A percentile compares a stretch with the other conserved stretches of the same genome.
Evolutionary conservation across 75 land plant species (phyloP).

Genomic region (Pinus albicaulis): DNA sequence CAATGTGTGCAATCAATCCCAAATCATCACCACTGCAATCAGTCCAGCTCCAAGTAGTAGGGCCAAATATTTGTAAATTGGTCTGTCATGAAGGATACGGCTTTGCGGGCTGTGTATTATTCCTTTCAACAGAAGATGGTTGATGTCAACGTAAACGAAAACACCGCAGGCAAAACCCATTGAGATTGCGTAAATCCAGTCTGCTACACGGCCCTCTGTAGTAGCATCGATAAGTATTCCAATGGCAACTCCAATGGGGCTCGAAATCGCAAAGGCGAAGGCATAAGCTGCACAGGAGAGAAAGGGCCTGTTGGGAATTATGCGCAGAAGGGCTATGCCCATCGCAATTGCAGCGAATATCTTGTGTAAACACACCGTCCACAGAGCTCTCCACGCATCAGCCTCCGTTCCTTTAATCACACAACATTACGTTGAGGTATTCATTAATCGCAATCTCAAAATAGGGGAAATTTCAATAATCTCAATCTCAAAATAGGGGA

Average conservation of each 20-base stretch:
- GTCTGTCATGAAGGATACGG: constrained; percentile 8
- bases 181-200: constrained; percentile 80
- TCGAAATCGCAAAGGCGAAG: constrained; percentile 6
- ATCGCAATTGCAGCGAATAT: constrained; percentile 88
- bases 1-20: too few relatives aligned
- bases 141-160: background rate
- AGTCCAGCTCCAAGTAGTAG: constrained; percentile 1
- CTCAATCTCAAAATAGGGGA: too few relatives aligned
- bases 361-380: constrained; percentile 84
- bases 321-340: constrained; percentile 56
- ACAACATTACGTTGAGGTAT: too few relatives aligned
- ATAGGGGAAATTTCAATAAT: too few relatives aligned
- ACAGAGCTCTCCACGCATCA: constrained; percentile 76
- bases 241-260: constrained; percentile 76
- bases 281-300: background rate
- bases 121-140: constrained; percentile 19
- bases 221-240: constrained; percentile 76
- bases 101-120: constrained; percentile 6
- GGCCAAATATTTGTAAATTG: background rate
- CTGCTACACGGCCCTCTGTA: constrained; percentile 55
- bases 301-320: background rate
- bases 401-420: constrained; percentile 42
- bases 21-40: background rate
- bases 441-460: too few relatives aligned
- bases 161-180: constrained; percentile 66